Conservation (phyloP, 1,284 basidiomycete genomes). For the Quambalaria eucalypti region DNA sequence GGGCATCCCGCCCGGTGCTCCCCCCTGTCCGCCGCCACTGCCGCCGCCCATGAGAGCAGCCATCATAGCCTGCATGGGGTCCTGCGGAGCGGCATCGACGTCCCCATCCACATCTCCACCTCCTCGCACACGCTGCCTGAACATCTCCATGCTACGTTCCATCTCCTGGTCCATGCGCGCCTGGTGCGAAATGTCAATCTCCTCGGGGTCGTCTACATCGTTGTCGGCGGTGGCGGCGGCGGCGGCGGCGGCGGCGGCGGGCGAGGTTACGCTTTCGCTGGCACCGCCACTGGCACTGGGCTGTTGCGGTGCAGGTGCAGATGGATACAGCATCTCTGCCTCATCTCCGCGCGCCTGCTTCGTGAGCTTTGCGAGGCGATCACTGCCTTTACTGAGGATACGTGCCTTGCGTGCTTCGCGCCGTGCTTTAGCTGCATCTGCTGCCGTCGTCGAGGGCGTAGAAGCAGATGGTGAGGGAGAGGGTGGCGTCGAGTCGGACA, state of each 20-base stretch:
- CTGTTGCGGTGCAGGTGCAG: constrained; percentile 4
- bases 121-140: not conserved
- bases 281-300: not conserved
- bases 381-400: constrained; percentile 39
- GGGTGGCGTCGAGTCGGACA: no score
- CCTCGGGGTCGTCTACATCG: constrained; percentile 28
- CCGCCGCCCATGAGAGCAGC: constrained; percentile 3
- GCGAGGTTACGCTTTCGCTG: not conserved
- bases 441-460: constrained; percentile 1
- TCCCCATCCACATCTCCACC: no score
- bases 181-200: constrained; percentile 13
- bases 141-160: not conserved
- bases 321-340: constrained; percentile 28
- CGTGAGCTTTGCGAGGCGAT: constrained; percentile 42
- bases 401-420: constrained; percentile 43
- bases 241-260: not conserved
- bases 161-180: constrained; percentile 1
- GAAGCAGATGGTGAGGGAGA: not conserved
- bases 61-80: constrained; percentile 6
- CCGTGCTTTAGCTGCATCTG: constrained; percentile 28
- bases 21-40: not conserved
- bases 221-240: constrained; percentile 1
- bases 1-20: not conserved
- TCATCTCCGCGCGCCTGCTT: constrained; percentile 41
- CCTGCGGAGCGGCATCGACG: constrained; percentile 1